Conservation (phyloP, 257 asterid genomes). For the Nicotiana attenuata region DNA sequence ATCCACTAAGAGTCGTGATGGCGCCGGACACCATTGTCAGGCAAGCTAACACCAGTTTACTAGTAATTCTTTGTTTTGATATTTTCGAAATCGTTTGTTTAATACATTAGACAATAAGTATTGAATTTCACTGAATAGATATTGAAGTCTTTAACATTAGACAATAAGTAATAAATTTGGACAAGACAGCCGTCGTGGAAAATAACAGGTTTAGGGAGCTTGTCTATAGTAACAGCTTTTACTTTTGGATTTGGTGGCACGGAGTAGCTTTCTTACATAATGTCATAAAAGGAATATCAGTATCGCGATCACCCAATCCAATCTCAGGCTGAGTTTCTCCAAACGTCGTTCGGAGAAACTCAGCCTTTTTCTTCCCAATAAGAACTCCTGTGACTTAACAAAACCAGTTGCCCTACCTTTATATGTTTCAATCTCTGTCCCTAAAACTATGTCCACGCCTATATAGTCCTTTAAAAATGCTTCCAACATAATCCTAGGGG, state of each 20-base stretch:
- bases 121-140: too few relatives aligned
- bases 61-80: too few relatives aligned
- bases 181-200: conserved; percentile 40
- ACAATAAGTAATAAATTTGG: too few relatives aligned
- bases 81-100: too few relatives aligned
- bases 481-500: conserved; percentile 31
- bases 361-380: conserved; percentile 24
- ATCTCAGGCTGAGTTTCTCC: conserved; percentile 17
- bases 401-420: conserved; percentile 36
- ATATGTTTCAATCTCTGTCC: conserved; percentile 29
- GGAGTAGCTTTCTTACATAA: conserved; percentile 19
- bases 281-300: conserved; percentile 25
- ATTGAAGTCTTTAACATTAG: too few relatives aligned
- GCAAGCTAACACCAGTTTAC: too few relatives aligned
- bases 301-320: conserved; percentile 26
- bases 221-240: neutral
- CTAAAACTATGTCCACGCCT: conserved; percentile 23
- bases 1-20: too few relatives aligned
- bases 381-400: conserved; percentile 20
- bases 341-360: conserved; percentile 17
- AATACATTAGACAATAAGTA: too few relatives aligned
- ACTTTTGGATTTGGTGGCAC: neutral
- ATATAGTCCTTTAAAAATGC: conserved; percentile 24
- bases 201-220: conserved; percentile 28
- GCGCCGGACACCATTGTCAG: too few relatives aligned